A percentile compares a stretch with the other conserved stretches of the same genome.
Evolutionary conservation across 352 stramenopile species (phyloP).

Genomic region (Phytophthora cactorum): DNA sequence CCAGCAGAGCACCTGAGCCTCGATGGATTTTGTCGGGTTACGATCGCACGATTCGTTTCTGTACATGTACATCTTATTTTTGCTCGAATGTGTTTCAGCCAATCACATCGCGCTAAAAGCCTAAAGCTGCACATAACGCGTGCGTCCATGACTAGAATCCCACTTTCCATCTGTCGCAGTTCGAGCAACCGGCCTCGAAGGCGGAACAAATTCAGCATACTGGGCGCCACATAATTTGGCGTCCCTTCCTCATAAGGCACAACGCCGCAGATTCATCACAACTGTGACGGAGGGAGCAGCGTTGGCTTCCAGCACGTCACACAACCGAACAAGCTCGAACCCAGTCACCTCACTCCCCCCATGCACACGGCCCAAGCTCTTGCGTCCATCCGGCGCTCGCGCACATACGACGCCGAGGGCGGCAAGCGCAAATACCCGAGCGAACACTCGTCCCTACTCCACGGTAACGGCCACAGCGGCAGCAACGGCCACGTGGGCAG

Average conservation of each 20-base stretch:
- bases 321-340: slow-evolving; percentile 30
- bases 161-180: slow-evolving; percentile 28
- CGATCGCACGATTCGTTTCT: slow-evolving; percentile 25
- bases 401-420: slow-evolving; percentile 44
- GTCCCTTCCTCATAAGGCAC: slow-evolving; percentile 4
- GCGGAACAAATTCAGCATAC: slow-evolving; percentile 27
- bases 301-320: slow-evolving; percentile 11
- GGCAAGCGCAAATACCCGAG: slow-evolving; percentile 33
- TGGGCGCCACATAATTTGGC: slow-evolving; percentile 21
- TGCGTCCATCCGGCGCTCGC: slow-evolving; percentile 60
- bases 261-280: slow-evolving; percentile 25
- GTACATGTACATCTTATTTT: slow-evolving; percentile 9
- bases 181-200: slow-evolving; percentile 16
- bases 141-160: slow-evolving; percentile 18
- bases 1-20: not conserved
- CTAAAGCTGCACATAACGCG: slow-evolving; percentile 5
- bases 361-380: slow-evolving; percentile 78
- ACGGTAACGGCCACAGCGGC: slow-evolving; percentile 27
- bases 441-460: slow-evolving; percentile 48
- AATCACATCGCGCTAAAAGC: slow-evolving; percentile 2
- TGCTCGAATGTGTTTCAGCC: slow-evolving; percentile 14
- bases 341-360: not conserved
- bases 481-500: slow-evolving; percentile 25
- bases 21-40: slow-evolving; percentile 26
- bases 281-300: slow-evolving; percentile 17